Evolutionary conservation across 2,329 filamentous ascomycete genomes (phyloP), one percentile per base, ranked within the genome.

Genomic region (Emmonsiellopsis sp.): DNA sequence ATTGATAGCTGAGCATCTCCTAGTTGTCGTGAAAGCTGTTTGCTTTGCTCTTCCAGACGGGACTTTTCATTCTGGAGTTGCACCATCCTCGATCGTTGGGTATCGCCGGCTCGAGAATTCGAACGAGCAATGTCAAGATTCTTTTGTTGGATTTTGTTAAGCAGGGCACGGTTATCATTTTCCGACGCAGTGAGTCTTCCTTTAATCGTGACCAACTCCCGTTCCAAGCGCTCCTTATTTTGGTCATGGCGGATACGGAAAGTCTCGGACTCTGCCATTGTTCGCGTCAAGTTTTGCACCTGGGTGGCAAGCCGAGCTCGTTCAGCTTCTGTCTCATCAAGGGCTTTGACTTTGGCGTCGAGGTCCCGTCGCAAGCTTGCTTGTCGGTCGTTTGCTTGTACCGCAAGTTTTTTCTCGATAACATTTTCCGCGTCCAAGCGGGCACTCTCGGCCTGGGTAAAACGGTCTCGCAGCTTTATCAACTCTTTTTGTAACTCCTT

Each of bases 121-220:
- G 92, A 93, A 45, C 93, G 83, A 41, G 92, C 92, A 68, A 98
- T 94, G 66, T 98, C 92, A 6, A 98, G 79, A 32, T 94, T 93
- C 75, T 97, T 97, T 65, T 97, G 92, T 64, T 97, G 92, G 15
- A 98, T 79, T 71, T 97, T 97, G 74, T 96, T 97, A 59, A 97
- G 79, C n/a, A 98, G 76, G 5, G 90, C 86, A 50, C 89, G 85
- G 64, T 97, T 97, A 71, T 97, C 92, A 62, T 97, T 96, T 68
- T 98, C 92, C 0, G 92, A 97, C 26, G 92, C 93, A 7, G 86
- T 80, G 41, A 98, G 76, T 20, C 92, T 85, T 56, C 91, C 91
- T 68, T 93, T 95, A 61, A 96, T 82, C 1, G 92, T 96, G 20
- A 89, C 85, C 6, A 97, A 79, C 67, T 98, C 93, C 20, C 90